Percentiles rank a stretch among this genome's conserved stretches.
phyloP scores from a whole-genome alignment of 371 early-diverging fungal genomes.

The Nematocida sp. region DNA sequence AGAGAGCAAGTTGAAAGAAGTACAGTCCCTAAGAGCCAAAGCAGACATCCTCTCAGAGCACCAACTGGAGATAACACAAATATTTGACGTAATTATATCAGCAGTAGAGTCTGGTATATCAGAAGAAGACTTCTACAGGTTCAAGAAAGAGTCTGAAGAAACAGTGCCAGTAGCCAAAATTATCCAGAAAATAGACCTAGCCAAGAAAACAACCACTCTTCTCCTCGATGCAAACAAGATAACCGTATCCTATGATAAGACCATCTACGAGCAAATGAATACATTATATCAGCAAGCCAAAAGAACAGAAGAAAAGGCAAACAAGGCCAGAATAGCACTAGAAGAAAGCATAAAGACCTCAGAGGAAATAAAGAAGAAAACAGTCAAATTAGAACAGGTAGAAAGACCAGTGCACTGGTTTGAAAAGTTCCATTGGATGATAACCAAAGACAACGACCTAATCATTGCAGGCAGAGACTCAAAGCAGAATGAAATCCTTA shows the following conservation, averaged over 20 bases:
- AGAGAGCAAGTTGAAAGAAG: conserved; percentile 55
- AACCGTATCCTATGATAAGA: not conserved
- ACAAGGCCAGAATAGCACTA: conserved; percentile 51
- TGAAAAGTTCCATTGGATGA: conserved; percentile 95
- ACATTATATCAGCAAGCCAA: conserved; percentile 57
- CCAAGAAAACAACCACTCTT: conserved; percentile 53
- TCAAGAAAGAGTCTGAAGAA: conserved; percentile 56
- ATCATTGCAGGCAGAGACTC: conserved; percentile 90
- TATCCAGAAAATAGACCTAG: conserved; percentile 60
- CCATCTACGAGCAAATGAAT: conserved; percentile 53
- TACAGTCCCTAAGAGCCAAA: conserved; percentile 49
- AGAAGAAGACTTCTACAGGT: conserved; percentile 62
- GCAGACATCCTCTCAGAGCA: conserved; percentile 53
- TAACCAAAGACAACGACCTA: conserved; percentile 78
- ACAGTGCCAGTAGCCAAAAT: conserved; percentile 45
- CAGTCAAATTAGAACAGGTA: conserved; percentile 55
- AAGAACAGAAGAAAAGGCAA: conserved; percentile 59
- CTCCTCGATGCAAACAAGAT: conserved; percentile 14
- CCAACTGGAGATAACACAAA: conserved; percentile 38
- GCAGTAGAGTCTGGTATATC: conserved; percentile 57
- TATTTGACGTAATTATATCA: conserved; percentile 48
- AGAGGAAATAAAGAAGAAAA: conserved; percentile 17
- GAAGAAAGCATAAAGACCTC: conserved; percentile 12
- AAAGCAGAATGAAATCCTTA: conserved; percentile 89
- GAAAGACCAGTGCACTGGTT: conserved; percentile 87